phyloP scores from a whole-genome alignment of 2,329 filamentous ascomycete species.

The Colletotrichum destructivum region DNA sequence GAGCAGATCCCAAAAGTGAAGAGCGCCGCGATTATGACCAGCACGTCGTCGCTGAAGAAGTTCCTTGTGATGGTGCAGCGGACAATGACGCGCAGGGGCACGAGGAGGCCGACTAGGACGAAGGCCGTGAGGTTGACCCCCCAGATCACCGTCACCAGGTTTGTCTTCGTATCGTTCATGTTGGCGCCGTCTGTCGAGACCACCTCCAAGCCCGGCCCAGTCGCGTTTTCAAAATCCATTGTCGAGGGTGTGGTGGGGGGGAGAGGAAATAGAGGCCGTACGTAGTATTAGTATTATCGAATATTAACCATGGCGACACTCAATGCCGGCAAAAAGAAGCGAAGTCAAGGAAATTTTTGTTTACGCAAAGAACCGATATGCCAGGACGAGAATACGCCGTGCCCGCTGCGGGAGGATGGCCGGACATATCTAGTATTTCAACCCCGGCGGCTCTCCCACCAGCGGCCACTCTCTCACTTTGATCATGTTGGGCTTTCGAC shows the following conservation, averaged over 20 bases:
- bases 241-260: not conserved
- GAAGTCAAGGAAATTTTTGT: not conserved
- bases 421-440: conserved; percentile 13
- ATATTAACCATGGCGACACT: conserved; percentile 22
- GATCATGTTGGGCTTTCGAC: not conserved
- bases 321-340: conserved; percentile 2
- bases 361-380: not conserved
- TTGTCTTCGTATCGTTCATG: not conserved
- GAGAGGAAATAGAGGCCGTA: not conserved
- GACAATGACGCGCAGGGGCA: conserved; percentile 30
- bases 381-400: not conserved
- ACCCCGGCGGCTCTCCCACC: too few species aligned
- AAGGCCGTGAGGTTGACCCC: conserved; percentile 37
- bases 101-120: conserved; percentile 31
- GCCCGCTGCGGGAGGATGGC: not conserved
- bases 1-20: conserved; percentile 38
- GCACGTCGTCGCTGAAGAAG: conserved; percentile 40
- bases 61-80: conserved; percentile 35
- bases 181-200: not conserved
- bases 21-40: conserved; percentile 36
- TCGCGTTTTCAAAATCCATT: conserved; percentile 20
- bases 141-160: conserved; percentile 32
- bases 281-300: not conserved
- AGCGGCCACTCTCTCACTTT: not conserved
- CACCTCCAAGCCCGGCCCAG: not conserved